Evolutionary conservation across 2,329 filamentous ascomycete species (phyloP), one percentile per base, ranked within the genome.

Genomic region (Microdochium trichocladiopsis): DNA sequence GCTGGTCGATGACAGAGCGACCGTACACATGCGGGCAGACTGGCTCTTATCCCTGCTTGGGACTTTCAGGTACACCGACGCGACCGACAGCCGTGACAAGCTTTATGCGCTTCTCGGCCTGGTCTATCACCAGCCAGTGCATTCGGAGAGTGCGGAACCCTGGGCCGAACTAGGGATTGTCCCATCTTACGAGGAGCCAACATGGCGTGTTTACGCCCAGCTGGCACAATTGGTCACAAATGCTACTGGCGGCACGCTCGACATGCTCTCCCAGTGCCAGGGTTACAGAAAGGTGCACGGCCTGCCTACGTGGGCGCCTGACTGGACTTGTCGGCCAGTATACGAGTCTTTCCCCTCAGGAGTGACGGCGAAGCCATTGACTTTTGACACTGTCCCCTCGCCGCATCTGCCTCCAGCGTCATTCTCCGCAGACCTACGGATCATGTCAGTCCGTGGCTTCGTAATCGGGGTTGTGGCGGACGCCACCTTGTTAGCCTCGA

Each of bases 51-150:
- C 8, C 14, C 25, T 51, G 50, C 28, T 48, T 14, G 25, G 33
- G 28, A 31, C 24, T 11, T 33, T 37, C 33, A 37, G 28, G 12
- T 33, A 28, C 11, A n/a, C 22, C 11, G 25, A 52, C 12, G 47
- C 51, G n/a, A 43, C 45, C 2, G 47, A 52, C 24, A 21, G 25
- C 18, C 28, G 51, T 12, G 51, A 52, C 23, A 52, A 52, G 45
- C 36, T 52, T 28, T 52, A 52, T 36, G 45, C 45, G 10, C 28
- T 52, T 11, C 47, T 52, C 6, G 33, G 33, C 14, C 33, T 37
- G 4, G 14, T 4, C 14, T 16, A 16, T 16, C 18, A 16, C 14
- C 12, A 6, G 4, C 33, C 28, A 9, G 8, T 33, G 28, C 8
- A 8, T 9, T 9, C 8, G 14, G 28, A 33, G 28, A 8, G 18